phyloP scores from a whole-genome alignment of 2,329 filamentous ascomycete genomes.

The Paraconiothyrium sp. region DNA sequence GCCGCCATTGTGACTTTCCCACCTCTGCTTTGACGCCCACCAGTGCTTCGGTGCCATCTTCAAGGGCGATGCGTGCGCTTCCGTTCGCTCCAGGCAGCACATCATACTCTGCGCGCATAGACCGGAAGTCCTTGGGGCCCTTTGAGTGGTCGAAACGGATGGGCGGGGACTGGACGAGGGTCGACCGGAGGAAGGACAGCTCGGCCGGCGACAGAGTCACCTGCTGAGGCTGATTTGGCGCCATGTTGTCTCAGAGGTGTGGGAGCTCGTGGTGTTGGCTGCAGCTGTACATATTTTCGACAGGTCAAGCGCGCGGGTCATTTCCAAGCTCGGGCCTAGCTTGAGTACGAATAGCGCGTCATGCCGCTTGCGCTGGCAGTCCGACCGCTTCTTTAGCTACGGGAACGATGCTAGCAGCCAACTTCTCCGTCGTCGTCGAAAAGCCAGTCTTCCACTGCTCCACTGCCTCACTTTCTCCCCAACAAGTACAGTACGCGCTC shows the following conservation, averaged over 20 bases:
- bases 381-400: constrained; percentile 25
- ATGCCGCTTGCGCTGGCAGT: constrained; percentile 17
- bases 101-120: constrained; percentile 87
- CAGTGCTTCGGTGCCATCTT: constrained; percentile 94
- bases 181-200: constrained; percentile 91
- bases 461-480: background rate
- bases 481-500: background rate
- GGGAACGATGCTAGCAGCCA: constrained; percentile 2
- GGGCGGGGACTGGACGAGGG: constrained; percentile 81
- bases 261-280: background rate
- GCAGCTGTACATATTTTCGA: constrained; percentile 2
- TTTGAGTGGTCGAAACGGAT: constrained; percentile 78
- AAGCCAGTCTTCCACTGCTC: background rate
- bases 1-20: constrained; percentile 69
- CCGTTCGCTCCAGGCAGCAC: constrained; percentile 91
- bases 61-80: constrained; percentile 90
- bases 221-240: constrained; percentile 59
- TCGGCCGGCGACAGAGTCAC: constrained; percentile 90
- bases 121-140: constrained; percentile 82
- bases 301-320: background rate
- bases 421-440: background rate
- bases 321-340: constrained; percentile 3
- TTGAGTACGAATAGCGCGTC: background rate
- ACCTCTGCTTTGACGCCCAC: constrained; percentile 97
- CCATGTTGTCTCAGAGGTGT: constrained; percentile 32